phyloP scores from a whole-genome alignment of 2,329 filamentous ascomycete species.

The Scopulariopsis brevicaulis region DNA sequence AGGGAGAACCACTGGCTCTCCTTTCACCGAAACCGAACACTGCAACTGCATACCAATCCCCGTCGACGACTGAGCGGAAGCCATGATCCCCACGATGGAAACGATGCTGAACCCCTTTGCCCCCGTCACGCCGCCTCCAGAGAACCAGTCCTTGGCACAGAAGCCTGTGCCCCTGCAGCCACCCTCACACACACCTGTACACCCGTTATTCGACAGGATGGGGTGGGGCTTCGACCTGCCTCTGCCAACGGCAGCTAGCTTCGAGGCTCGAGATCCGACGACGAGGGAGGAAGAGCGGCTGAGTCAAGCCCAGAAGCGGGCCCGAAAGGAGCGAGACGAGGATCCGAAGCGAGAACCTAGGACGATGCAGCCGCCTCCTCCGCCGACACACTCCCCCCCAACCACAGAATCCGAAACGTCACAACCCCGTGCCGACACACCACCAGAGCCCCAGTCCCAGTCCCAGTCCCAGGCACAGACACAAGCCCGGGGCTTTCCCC shows the following conservation, averaged over 20 bases:
- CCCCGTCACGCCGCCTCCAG: constrained; percentile 26
- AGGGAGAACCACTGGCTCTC: neutral
- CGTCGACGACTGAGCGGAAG: neutral
- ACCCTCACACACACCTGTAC: constrained; percentile 6
- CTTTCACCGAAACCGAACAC: neutral
- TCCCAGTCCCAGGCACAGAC: neutral
- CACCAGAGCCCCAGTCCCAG: neutral
- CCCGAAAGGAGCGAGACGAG: neutral
- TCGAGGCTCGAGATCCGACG: neutral
- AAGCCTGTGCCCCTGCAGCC: constrained; percentile 7
- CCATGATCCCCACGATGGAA: constrained; percentile 1
- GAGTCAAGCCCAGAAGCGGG: neutral
- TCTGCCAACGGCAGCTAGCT: constrained; percentile 8
- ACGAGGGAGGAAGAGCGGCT: neutral
- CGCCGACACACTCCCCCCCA: neutral
- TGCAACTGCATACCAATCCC: neutral
- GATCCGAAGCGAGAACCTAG: neutral
- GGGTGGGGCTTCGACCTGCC: constrained; percentile 8
- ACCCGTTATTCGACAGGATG: constrained; percentile 6
- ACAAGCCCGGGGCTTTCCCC: neutral
- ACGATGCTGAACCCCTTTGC: constrained; percentile 14
- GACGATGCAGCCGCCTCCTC: neutral
- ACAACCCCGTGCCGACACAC: neutral
- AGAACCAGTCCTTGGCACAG: constrained; percentile 19
- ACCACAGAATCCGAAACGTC: neutral